Base-by-base conservation (phyloP, 2,329 filamentous ascomycete genomes). In the Aspergillus quadricinctus region DNA sequence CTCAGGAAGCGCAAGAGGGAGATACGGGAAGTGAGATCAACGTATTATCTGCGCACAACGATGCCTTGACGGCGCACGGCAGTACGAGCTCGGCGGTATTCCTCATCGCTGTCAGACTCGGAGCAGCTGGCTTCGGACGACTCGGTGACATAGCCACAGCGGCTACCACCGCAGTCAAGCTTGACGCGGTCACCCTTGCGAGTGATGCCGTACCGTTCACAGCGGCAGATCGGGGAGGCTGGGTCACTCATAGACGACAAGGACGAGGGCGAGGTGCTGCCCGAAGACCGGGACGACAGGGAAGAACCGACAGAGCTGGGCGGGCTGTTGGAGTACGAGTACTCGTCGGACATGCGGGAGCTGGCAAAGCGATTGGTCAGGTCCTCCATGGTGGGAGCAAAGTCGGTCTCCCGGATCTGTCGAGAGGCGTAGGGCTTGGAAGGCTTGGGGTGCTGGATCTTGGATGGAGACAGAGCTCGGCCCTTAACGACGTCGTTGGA, bases 201-300 rank as follows among this genome's bases (percentile, higher is more conserved):
- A 63, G 92, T 97, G 81, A 97, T 96, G 67, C 92, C 93, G 80
- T 94, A 97, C 79, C 92, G 90, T 77, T 97, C 91, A 79, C 93
- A 97, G 63, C 88, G 92, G 85, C 94, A 97, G 73, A 83, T 83
- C 69, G 75, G 75, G 52, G 74, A 72, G 57, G 78, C 78, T 59
- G 77, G 79, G 66, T 86, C 81, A 63, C 83, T 87, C 77, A 85
- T 86, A 69, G 88, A 89, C 52, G 88, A 91, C 52, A 79, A 65
- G 52, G 78, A 80, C 17, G 76, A 79, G 21, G 80, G 80, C 35
- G 80, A 82, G 50, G 77, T 80, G 57, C 72, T 77, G 76, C 82
- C 82, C 61, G 88, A 70, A 9, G 68, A 88, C 60, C 90, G 91
- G 75, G 90, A 92, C 66, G 87, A 88, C 54, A 88, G 87, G 65